These are phyloP conservation scores for Linaria vulgaris DNA, from an alignment of 257 asterid species.

Conservation along the genomic window DNA sequence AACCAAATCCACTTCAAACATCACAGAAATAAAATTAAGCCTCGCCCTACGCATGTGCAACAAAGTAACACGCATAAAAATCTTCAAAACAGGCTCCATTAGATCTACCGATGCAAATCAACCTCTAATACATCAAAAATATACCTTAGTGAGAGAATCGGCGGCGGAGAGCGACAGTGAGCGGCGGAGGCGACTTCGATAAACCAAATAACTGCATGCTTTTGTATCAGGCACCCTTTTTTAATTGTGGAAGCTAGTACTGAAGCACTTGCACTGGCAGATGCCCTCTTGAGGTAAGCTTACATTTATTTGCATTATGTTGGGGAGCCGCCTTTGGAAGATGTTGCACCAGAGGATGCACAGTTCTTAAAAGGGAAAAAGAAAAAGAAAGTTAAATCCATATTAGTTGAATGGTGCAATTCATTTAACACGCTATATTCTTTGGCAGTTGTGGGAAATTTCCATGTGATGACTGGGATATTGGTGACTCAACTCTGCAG, in stretches of 20 bases:
- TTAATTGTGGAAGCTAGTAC: constrained; percentile 64
- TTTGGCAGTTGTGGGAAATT: constrained; percentile 70
- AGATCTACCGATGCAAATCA: too few relatives aligned
- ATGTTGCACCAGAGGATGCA: not conserved
- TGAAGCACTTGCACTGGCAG: constrained; percentile 70
- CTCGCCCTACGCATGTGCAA: too few relatives aligned
- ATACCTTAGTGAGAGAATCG: too few relatives aligned
- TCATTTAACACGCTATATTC: constrained; percentile 28
- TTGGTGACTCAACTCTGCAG: constrained; percentile 83
- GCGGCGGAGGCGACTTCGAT: too few relatives aligned
- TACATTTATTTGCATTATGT: constrained; percentile 18
- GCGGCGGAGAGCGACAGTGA: too few relatives aligned
- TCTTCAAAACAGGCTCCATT: too few relatives aligned
- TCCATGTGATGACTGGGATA: constrained; percentile 89
- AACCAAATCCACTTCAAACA: too few relatives aligned
- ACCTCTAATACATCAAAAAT: too few relatives aligned
- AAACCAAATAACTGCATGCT: constrained; percentile 17
- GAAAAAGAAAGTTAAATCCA: not conserved
- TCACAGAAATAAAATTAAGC: too few relatives aligned
- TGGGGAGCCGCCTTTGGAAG: constrained; percentile 7
- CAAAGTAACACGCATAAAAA: too few relatives aligned
- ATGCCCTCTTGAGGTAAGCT: constrained; percentile 74
- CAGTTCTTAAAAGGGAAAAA: too few relatives aligned
- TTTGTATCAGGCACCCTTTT: constrained; percentile 67
- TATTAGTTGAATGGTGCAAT: constrained; percentile 9